Evolutionary conservation across 2,329 filamentous ascomycete species (phyloP), one percentile per base, ranked within the genome.

Genomic region (Graphilbum fragrans): DNA sequence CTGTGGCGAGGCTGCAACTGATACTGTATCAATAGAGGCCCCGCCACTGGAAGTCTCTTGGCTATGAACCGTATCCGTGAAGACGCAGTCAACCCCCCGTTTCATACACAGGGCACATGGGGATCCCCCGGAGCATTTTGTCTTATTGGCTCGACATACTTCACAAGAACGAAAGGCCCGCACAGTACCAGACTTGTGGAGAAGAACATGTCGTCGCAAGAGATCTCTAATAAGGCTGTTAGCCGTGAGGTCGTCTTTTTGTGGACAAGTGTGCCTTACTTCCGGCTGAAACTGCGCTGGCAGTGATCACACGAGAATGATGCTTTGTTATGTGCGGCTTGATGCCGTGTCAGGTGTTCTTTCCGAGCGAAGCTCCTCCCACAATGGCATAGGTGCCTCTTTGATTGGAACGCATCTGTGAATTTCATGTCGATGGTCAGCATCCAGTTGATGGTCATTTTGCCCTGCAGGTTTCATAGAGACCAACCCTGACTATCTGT

Each of bases 101-200:
- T 14, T 31, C 6, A 7, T 16, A 16, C 29, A 31, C 29, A 31
- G 29, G 4, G 6, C 12, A 16, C 29, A 31, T 8, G 8, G 7
- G 12, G 14, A 10, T 7, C 12, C 34, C 10, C 18, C 34, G 12
- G 34, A 21, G 38, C 65, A 67, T 44, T 63, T 65, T 2, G 60
- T 64, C 50, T 67, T 68, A 44, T 60, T 65, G n/a, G 58, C 52
- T 37, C 64, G 65, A 22, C 65, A 68, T 7, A 59, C 54, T 46
- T 65, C 56, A 38, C 65, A 68, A 10, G 65, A 31, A 5, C 29
- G 64, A 8, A 53, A 51, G 22, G 58, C 55, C 6, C 56, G 54
- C 2, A 49, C 46, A 2, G 53, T 45, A 2, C 54, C 51, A 32
- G 49, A 51, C 37, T 58, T 59, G 48, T 63, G 60, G 6, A 59